Percentiles rank a stretch among this genome's conserved stretches.
phyloP scores from a whole-genome alignment of 345 rosid genomes.

The Punica granatum region DNA sequence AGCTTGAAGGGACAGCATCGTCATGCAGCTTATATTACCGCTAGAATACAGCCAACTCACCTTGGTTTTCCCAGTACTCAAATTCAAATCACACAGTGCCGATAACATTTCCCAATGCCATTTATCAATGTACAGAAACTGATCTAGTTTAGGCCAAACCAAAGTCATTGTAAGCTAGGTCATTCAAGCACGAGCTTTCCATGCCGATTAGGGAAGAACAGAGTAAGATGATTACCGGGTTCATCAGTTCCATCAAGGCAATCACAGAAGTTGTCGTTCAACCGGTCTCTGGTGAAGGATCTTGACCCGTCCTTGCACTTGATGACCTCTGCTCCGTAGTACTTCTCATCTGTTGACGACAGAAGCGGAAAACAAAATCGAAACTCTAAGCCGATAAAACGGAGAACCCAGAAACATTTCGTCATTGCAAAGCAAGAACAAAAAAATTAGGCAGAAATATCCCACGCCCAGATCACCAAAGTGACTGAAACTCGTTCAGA shows the following conservation, averaged over 20 bases:
- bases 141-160: not conserved
- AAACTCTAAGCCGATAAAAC: not conserved
- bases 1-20: not conserved
- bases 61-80: not conserved
- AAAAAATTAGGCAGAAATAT: not conserved
- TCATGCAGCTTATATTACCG: too few species aligned
- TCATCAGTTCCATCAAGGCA: conserved; percentile 94
- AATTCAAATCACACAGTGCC: not conserved
- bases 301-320: conserved; percentile 83
- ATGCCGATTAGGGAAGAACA: not conserved
- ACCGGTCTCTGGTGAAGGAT: conserved; percentile 63
- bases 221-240: conserved; percentile 46
- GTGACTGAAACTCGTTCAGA: not conserved
- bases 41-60: not conserved
- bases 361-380: not conserved
- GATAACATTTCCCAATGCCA: not conserved
- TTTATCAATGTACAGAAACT: not conserved
- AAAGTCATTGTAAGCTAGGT: not conserved
- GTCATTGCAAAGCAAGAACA: not conserved
- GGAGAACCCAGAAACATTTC: not conserved
- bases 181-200: not conserved
- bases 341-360: conserved; percentile 50
- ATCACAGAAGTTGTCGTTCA: conserved; percentile 90
- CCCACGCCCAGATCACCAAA: conserved; percentile 3
- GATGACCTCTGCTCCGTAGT: conserved; percentile 54